Evolutionary conservation across 139 green algal genomes (phyloP).

Genomic region (Medakamo hakoo): DNA sequence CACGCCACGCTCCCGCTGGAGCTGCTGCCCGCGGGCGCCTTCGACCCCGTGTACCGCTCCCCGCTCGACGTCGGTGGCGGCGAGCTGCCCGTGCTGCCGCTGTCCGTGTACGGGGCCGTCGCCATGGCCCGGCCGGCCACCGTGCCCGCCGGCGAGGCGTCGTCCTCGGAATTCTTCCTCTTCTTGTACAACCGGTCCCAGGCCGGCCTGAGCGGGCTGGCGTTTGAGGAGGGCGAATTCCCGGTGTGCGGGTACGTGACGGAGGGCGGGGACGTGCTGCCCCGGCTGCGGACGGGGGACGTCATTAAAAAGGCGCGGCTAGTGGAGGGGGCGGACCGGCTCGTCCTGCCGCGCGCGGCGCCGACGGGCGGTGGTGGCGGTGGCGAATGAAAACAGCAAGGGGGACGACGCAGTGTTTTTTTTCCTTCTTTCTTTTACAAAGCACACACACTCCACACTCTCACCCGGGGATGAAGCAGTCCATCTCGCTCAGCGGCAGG

Average conservation of each 20-base stretch:
- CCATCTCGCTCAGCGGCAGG: conserved; percentile 48
- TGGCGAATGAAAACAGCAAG: neutral
- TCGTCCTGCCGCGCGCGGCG: conserved; percentile 22
- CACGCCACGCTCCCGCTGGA: conserved; percentile 50
- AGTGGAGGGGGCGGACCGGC: conserved; percentile 35
- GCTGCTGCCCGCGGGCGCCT: conserved; percentile 56
- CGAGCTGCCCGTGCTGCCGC: conserved; percentile 61
- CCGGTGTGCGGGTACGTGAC: conserved; percentile 63
- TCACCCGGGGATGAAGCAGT: conserved; percentile 50
- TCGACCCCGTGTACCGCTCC: conserved; percentile 60
- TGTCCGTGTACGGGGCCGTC: conserved; percentile 56
- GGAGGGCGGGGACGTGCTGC: conserved; percentile 32
- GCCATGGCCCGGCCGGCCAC: conserved; percentile 35
- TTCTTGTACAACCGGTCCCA: conserved; percentile 54
- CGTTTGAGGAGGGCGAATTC: conserved; percentile 81
- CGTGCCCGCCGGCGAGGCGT: conserved; percentile 21
- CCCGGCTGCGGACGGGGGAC: conserved; percentile 33
- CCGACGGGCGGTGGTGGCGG: too few relatives aligned
- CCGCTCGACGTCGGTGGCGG: conserved; percentile 56
- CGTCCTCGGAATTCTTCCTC: conserved; percentile 56
- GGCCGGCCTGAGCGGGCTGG: conserved; percentile 51
- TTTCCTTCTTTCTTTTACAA: neutral
- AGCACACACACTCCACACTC: neutral
- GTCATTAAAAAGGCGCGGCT: conserved; percentile 33
- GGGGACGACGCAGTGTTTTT: too few relatives aligned